Evolutionary conservation across 2,329 filamentous ascomycete genomes (phyloP).

Genomic region (Talaromyces sp.): DNA sequence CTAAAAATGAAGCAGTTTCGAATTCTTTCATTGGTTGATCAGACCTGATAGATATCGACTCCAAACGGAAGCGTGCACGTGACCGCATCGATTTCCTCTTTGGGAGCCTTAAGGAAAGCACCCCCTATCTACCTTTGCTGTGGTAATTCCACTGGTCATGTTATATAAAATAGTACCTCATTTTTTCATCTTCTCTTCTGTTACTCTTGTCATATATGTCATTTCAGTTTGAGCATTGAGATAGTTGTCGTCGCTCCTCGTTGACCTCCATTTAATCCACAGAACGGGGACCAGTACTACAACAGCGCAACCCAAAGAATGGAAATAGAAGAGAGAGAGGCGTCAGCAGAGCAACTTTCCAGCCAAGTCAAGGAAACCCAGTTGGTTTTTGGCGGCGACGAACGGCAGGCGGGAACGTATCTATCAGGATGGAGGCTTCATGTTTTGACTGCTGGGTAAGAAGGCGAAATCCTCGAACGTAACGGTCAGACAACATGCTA

Average conservation of each 20-base stretch:
- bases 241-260: neutral
- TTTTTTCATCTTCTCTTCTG: neutral
- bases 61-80: neutral
- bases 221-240: neutral
- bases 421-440: constrained; percentile 5
- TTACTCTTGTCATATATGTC: neutral
- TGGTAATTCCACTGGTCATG: neutral
- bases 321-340: neutral
- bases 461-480: neutral
- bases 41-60: neutral
- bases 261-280: neutral
- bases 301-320: neutral
- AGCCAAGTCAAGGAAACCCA: neutral
- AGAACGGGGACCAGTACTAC: too few relatives aligned
- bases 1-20: too few relatives aligned
- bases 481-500: neutral
- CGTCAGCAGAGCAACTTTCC: neutral
- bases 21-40: too few relatives aligned
- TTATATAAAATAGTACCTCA: neutral
- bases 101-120: neutral
- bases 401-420: neutral
- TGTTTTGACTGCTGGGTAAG: constrained; percentile 1
- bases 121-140: too few relatives aligned
- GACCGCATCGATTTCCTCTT: constrained; percentile 10
- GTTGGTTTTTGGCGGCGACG: neutral